Base-by-base conservation (phyloP, 345 rosid genomes). In the Hypericum androsaemum region DNA sequence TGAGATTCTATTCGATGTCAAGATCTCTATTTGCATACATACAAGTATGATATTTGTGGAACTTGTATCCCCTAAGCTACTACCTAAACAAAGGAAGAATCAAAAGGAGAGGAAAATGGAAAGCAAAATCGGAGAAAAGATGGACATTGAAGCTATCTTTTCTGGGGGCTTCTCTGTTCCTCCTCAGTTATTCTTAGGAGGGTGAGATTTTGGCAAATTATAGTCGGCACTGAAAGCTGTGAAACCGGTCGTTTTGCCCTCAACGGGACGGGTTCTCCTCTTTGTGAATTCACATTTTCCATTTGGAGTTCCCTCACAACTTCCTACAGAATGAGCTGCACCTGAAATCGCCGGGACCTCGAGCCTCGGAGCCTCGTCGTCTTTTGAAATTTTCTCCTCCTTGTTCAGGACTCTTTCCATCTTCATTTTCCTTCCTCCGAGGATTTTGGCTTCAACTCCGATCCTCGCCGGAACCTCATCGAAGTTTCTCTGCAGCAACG, bases 221-320 rank as follows among this genome's bases (percentile, higher is more conserved):
- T 80, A 80, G 62, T 77, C 82, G 41, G 86, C 74, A 50, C 63
- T 75, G 47, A 80, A 80, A 44, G 78, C 66, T 11, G 77, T 70
- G 48, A 77, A 66, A 47, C 68, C 64, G 0, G 60, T 73, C 69
- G 36, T 61, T 48, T 57, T 60, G 47, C 56, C 60, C 52, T 51
- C 46, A 47, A 8, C 35, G 36, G 32, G 28, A 53, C 36, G 50
- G 46, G 51, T 10, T 0, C 14, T 46, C 37, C 46, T 54, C 11
- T 14, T 53, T 5, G 13, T 43, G 28, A 22, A 11, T 41, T 45
- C 46, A 28, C 45, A 44, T 6, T 53, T 53, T 28, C 12, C 53
- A 39, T 45, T 22, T 47, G 7, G 14, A 41, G 46, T 12, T 35
- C 53, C 46, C 52, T 46, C 57, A 64, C 62, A 49, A 12, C 66